Base-by-base conservation (phyloP, 371 early-diverging fungal species). In the Mortierella polycephala region DNA sequence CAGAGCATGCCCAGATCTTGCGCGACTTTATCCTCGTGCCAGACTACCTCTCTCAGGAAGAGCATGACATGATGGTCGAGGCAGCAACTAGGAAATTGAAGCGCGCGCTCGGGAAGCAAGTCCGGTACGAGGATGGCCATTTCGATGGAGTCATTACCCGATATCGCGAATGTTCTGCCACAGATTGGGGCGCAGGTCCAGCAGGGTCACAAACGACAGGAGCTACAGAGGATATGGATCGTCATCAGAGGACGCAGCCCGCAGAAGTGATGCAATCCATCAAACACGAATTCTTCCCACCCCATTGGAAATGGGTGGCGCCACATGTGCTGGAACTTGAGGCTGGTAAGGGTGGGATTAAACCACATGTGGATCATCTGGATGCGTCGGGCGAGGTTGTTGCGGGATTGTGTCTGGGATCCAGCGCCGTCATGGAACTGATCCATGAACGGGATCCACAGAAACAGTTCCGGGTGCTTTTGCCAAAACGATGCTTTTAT, bases 331-430 rank as follows among this genome's bases (percentile, higher is more conserved):
- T 83, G 66, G 90, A 87, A 52, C 75, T 87, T 14, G 76, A 76
- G 51, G 74, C 79, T 8, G 82, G 75, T 5, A 59, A 72, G 18
- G 85, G 85, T 30, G 85, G 85, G 37, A 90, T 90, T 62, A 76
- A 82, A 57, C 81, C 86, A 5, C 90, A 90, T 63, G 85, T 90
- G 9, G 90, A 90, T 68, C 87, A 90, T 64, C 39, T 86, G 39
- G 83, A 85, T 51, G 87, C 87, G 13, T 88, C 88, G 7, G 90
- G 90, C 0, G 64, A 75, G 7, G 83, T 86, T 13, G 85, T 90
- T 3, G 86, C 86, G 2, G 88, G 90, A 7, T 63, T 88, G 18
- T 88, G 85, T 65, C 72, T 90, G 11, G 64, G 83, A 3, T 86
- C 88, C 0, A 74, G 84, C 1, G 86, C 87, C 3, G 85, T 87